Base-by-base conservation (phyloP, 2,329 filamentous ascomycete genomes). In the Sarocladium brachiariae region DNA sequence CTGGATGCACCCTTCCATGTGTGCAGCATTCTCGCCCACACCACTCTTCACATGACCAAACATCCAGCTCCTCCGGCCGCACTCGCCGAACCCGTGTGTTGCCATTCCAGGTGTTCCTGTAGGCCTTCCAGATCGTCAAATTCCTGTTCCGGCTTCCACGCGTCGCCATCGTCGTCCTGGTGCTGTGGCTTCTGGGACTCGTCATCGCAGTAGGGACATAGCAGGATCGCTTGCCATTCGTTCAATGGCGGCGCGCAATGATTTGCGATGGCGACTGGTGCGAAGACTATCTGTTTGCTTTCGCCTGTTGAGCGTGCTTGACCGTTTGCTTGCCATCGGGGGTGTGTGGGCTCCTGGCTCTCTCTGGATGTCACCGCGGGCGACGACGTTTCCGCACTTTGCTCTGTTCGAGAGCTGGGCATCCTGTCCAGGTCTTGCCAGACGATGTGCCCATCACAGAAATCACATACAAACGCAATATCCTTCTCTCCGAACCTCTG, bases 391-490 rank as follows among this genome's bases (percentile, higher is more conserved):
- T 55, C 52, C 9, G 54, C 58, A 23, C 58, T 57, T 49, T 63
- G 63, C 23, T 62, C 61, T 8, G 65, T 60, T 31, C 76, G 65
- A 50, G 67, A 63, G 2, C 73, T 73, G 5, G 78, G 78, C 65
- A 81, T 75, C 46, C 64, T 66, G 55, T 72, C 69, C 27, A 82
- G 57, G 58, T 83, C 76, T 52, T 77, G 70, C 79, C 79, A 82
- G 19, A 82, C 64, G 21, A 82, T 65, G 58, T 78, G 77, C 2
- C 79, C 79, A 59, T 81, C 78, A 64, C 79, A 82, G 59, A 75
- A 82, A 63, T 83, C 77, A 65, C 79, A 83, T 7, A 80, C 68
- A 57, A 81, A 82, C 7, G 74, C 77, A 45, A 80, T 70, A 53
- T 81, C 77, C 34, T 63, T 60, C 27, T 79, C 73, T 37, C 72